Evolutionary conservation across 768 basidiomycete genomes (phyloP), one percentile per base, ranked within the genome.

Genomic region (Leccinum boreale): DNA sequence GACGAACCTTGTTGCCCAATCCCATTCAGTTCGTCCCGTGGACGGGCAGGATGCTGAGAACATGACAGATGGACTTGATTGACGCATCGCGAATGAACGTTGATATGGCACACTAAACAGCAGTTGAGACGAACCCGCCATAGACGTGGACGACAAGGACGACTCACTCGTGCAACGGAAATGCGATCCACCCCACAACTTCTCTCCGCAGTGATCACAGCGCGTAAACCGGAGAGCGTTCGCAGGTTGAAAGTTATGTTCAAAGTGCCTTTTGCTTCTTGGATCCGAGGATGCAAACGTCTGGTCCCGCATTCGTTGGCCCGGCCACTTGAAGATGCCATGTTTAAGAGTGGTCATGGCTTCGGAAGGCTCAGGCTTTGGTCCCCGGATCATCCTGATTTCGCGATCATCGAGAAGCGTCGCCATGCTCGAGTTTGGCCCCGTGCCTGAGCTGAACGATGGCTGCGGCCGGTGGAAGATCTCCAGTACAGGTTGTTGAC

Each of bases 171-270:
- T 83, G 70, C 97, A 99, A 31, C 92, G 87, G 53, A 92, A 79
- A 68, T 95, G 94, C n/a, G 94, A 85, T 7, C 96, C 96, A 5
- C 97, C 97, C 94, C 95, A 99, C 86, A 98, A 86, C 78, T 98
- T 99, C 69, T 98, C 97, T 33, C 87, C 88, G 69, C 97, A 99
- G 55, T 95, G 89, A 66, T 98, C 97, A 69, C 97, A 99, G 44
- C 92, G 83, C 28, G 92, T 87, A 57, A 97, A 90, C 36, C 95
- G 84, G 57, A 98, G 77, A 28, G 94, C 84, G 65, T 87, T 96
- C 61, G 92, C 77, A 62, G 90, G 93, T 67, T 93, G 90, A 80
- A 98, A 98, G 60, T 81, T 82, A 70, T 99, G 97, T 56, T 90
- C 87, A 35, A 79, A 62, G 65, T 69, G 72, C 19, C 72, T 69